Evolutionary conservation across 1,284 basidiomycete species (phyloP).

Genomic region (Wallemia hederae): DNA sequence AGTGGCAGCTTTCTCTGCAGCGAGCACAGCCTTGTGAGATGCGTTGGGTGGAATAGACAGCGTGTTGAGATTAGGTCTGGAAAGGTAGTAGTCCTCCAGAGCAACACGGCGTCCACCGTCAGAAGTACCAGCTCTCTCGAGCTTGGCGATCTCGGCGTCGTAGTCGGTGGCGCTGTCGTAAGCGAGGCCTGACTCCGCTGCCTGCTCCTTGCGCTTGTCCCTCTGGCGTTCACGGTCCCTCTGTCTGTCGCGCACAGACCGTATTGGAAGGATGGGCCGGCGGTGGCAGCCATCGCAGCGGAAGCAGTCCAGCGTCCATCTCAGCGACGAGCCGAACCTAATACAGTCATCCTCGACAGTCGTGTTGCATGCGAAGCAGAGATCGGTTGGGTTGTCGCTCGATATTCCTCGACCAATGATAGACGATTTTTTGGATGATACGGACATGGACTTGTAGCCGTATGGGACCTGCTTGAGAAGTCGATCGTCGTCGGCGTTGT

Average conservation of each 20-base stretch:
- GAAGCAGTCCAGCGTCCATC: constrained; percentile 87
- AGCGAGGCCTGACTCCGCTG: constrained; percentile 7
- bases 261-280: constrained; percentile 20
- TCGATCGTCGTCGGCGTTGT: constrained; percentile 10
- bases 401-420: constrained; percentile 11
- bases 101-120: background rate
- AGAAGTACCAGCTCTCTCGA: background rate
- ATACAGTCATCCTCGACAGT: constrained; percentile 96
- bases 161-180: constrained; percentile 9
- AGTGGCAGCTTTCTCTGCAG: constrained; percentile 10
- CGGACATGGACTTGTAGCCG: constrained; percentile 11
- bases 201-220: constrained; percentile 21
- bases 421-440: constrained; percentile 7
- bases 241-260: background rate
- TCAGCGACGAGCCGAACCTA: constrained; percentile 64
- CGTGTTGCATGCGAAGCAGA: constrained; percentile 59
- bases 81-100: background rate
- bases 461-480: constrained; percentile 20
- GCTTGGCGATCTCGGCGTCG: background rate
- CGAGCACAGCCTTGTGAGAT: constrained; percentile 1
- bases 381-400: constrained; percentile 24
- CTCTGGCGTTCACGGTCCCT: background rate
- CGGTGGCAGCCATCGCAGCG: constrained; percentile 54
- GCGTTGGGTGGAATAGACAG: background rate
- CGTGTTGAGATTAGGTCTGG: background rate